These are phyloP conservation scores for Dothideomycetes sp. DNA, from an alignment of 2,329 filamentous ascomycete genomes.

Conservation along the genomic window DNA sequence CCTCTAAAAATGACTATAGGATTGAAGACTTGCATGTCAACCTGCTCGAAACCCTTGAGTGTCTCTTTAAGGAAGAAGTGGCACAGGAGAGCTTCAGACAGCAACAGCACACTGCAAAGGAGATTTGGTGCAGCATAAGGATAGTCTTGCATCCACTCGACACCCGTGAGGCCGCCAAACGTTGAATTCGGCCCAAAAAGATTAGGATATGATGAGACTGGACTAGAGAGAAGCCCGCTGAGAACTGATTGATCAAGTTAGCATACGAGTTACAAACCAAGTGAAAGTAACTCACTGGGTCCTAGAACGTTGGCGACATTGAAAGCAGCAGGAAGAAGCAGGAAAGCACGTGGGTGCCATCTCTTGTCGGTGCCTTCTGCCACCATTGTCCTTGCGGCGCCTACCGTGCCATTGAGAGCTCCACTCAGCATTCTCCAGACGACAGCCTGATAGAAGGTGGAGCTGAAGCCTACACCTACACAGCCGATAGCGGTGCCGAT, in stretches of 20 bases:
- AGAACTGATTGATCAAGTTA: constrained; percentile 36
- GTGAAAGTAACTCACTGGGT: constrained; percentile 22
- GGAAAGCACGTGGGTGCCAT: constrained; percentile 33
- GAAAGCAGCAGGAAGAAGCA: constrained; percentile 33
- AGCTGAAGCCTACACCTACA: constrained; percentile 32
- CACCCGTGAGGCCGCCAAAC: constrained; percentile 45
- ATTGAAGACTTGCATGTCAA: constrained; percentile 16
- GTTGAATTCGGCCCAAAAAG: constrained; percentile 49
- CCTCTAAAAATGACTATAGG: constrained; percentile 18
- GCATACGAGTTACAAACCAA: not conserved
- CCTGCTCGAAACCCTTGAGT: constrained; percentile 23
- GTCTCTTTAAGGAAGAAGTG: constrained; percentile 53
- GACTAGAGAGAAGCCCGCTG: constrained; percentile 56
- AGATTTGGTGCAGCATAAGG: constrained; percentile 57
- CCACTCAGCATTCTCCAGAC: constrained; percentile 32
- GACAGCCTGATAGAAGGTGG: constrained; percentile 32
- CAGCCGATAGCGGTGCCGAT: constrained; percentile 31
- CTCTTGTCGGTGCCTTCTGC: constrained; percentile 32
- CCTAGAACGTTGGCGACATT: constrained; percentile 34
- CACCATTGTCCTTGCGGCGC: constrained; percentile 34
- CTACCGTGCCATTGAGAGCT: constrained; percentile 34
- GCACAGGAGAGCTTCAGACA: constrained; percentile 44
- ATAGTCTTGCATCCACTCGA: constrained; percentile 52
- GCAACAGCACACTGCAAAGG: constrained; percentile 49
- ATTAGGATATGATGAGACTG: constrained; percentile 45